phyloP scores from a whole-genome alignment of 495 filamentous ascomycete genomes.

The Mycothermus thermophilus region DNA sequence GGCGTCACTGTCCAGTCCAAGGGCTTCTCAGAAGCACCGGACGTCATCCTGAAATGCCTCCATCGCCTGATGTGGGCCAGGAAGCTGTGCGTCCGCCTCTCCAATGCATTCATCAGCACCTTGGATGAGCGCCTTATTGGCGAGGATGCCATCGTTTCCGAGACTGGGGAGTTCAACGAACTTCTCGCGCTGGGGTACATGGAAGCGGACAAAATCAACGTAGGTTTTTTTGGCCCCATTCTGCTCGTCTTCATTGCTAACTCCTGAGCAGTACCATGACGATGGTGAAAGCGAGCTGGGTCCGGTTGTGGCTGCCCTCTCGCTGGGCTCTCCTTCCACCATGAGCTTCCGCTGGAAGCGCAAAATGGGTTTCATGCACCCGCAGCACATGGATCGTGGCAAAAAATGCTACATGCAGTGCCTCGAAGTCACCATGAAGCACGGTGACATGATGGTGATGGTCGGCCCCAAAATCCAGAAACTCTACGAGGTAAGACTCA shows the following conservation, averaged over 20 bases:
- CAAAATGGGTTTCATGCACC: conserved; percentile 33
- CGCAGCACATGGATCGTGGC: conserved; percentile 13
- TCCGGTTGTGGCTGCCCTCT: conserved; percentile 61
- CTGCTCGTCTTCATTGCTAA: conserved; percentile 15
- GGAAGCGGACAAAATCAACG: conserved; percentile 50
- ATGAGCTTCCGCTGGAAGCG: conserved; percentile 63
- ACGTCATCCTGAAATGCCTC: conserved; percentile 41
- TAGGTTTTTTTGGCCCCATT: conserved; percentile 29
- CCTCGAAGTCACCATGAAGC: conserved; percentile 37
- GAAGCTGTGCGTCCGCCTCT: conserved; percentile 25
- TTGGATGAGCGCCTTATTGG: not conserved
- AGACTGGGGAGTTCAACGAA: conserved; percentile 52
- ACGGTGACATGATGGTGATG: conserved; percentile 80
- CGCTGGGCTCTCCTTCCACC: conserved; percentile 50
- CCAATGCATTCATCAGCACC: conserved; percentile 7
- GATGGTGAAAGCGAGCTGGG: conserved; percentile 69
- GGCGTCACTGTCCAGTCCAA: conserved; percentile 52
- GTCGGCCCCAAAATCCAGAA: conserved; percentile 57
- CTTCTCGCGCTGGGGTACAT: conserved; percentile 64
- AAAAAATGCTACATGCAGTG: conserved; percentile 16
- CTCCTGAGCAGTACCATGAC: conserved; percentile 53
- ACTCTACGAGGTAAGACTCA: conserved; percentile 56
- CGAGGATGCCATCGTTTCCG: conserved; percentile 4
- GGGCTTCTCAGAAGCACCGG: conserved; percentile 47
- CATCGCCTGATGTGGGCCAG: conserved; percentile 55